Evolutionary conservation across 148 eudicot species (phyloP).

Genomic region (Chenopodium formosanum): DNA sequence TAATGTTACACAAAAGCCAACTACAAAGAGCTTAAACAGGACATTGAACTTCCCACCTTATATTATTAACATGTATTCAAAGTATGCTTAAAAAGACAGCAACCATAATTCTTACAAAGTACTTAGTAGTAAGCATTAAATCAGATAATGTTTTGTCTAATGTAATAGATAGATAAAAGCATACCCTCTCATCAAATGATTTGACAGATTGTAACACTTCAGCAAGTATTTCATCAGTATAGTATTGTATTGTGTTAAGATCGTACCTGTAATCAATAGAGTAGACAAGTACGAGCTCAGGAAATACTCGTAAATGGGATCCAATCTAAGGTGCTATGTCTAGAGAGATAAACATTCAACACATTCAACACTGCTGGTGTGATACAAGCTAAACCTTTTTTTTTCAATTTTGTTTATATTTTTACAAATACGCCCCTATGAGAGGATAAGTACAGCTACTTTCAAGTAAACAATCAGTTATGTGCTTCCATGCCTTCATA

Average conservation of each 20-base stretch:
- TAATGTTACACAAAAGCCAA: background rate
- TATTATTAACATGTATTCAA: background rate
- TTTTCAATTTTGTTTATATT: too few species aligned
- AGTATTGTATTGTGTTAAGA: too few species aligned
- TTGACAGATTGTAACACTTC: constrained; percentile 13
- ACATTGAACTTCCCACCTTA: constrained; percentile 5
- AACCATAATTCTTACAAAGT: background rate
- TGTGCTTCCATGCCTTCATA: background rate
- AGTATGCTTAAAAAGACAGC: background rate
- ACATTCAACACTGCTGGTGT: too few species aligned
- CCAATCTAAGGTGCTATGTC: background rate
- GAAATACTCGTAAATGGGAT: background rate
- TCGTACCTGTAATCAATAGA: too few species aligned
- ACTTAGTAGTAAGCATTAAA: background rate
- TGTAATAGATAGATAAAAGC: constrained; percentile 11
- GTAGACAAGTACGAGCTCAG: background rate
- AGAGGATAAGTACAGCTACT: background rate
- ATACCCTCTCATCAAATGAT: background rate
- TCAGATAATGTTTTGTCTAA: background rate
- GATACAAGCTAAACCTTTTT: too few species aligned
- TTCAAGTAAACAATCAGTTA: background rate
- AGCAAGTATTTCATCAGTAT: background rate
- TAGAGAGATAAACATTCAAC: background rate
- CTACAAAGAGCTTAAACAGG: background rate
- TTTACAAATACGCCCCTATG: background rate